Evolutionary conservation across 441 rosid species (phyloP), one percentile per base, ranked within the genome.

Genomic region (Breynia disticha): DNA sequence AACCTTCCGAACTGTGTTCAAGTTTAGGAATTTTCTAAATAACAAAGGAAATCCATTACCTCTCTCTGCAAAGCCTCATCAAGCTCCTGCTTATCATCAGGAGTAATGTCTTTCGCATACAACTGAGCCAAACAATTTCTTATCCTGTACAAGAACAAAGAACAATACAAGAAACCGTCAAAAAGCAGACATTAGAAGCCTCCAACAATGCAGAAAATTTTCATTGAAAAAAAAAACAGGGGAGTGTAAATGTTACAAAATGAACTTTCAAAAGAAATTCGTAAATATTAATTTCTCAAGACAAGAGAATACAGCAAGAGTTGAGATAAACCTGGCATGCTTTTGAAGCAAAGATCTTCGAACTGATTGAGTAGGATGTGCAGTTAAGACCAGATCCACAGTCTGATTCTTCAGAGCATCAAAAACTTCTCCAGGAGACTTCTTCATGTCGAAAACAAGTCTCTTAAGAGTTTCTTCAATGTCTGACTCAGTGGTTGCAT

Each of bases 321-420:
- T 6, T 24, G 37, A 28, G 61, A 3, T 32, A 64, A 62, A 90
- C 97, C 97, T 85, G 19, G 73, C 96, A 55, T 90, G 96, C 65
- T 90, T 90, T 70, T 90, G 95, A 70, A 90, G 96, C 69, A 90
- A 74, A 52, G 98, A 91, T 78, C 98, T 74, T 19, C 95, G 83
- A 28, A 91, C 82, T 18, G 96, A 87, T 61, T 91, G 98, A 38
- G 98, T 91, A 57, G 98, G 98, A 65, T 91, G 98, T 55, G 98
- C 98, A 68, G 98, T 91, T n/a, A 91, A 72, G 66, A 91, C 98
- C 66, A 91, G 77, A 76, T 88, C 98, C 32, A 91, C 98, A 43
- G 97, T 91, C 71, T 91, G 98, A 56, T 86, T 88, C 80, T 88
- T 91, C 49, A 91, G 67, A 46, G 98, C 98, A 66, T 88, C 94